phyloP scores from a whole-genome alignment of 169 alveolate species.

The Eimeria necatrix region DNA sequence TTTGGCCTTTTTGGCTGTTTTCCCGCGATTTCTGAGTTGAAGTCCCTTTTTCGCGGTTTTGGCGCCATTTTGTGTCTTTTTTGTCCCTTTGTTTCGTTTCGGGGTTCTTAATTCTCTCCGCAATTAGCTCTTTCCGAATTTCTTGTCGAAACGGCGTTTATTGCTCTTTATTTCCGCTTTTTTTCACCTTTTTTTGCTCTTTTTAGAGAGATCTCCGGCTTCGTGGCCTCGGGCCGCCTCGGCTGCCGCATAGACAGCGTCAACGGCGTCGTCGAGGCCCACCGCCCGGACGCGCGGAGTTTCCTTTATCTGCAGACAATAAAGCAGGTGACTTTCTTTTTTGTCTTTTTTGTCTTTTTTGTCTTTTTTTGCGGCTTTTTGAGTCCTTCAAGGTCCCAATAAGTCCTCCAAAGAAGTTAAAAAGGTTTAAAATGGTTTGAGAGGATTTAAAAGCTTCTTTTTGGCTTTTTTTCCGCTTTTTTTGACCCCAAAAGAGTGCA shows the following conservation, averaged over 20 bases:
- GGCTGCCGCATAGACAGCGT: constrained; percentile 97
- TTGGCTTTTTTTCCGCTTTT: too few relatives aligned
- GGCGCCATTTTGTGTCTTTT: too few relatives aligned
- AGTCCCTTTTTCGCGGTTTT: too few relatives aligned
- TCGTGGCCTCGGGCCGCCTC: constrained; percentile 94
- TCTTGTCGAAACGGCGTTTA: not conserved
- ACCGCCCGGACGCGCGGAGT: constrained; percentile 93
- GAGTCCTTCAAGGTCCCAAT: too few relatives aligned
- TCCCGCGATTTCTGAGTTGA: too few relatives aligned
- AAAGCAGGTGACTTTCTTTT: constrained; percentile 86
- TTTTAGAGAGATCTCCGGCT: constrained; percentile 92
- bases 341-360: constrained; percentile 5
- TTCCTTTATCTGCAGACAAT: constrained; percentile 90
- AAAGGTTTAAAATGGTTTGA: not conserved
- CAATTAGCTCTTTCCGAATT: not conserved
- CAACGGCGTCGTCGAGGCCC: constrained; percentile 95
- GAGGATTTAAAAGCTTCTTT: not conserved
- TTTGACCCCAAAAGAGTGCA: too few relatives aligned
- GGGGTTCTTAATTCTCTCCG: too few relatives aligned
- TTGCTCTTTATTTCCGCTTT: not conserved
- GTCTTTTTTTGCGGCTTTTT: constrained; percentile 6
- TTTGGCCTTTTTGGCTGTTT: too few relatives aligned
- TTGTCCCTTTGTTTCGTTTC: not conserved
- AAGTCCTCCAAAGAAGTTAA: too few relatives aligned
- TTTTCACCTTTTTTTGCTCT: too few relatives aligned